phyloP scores from a whole-genome alignment of 176 grass and related monocot species.

The Musa acuminata region DNA sequence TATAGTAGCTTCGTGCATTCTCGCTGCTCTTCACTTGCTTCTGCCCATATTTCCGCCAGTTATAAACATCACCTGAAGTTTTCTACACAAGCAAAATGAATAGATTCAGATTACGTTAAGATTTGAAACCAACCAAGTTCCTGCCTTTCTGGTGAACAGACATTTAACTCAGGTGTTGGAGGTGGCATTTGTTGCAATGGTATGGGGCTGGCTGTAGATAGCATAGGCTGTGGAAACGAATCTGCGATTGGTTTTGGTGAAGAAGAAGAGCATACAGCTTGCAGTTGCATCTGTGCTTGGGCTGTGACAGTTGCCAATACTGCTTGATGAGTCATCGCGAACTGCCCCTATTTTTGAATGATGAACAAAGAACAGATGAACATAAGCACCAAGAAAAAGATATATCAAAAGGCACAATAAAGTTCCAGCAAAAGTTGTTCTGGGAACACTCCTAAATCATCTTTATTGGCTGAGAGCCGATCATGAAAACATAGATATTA shows the following conservation, averaged over 20 bases:
- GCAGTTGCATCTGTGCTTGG: conserved; percentile 85
- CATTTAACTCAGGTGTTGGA: conserved; percentile 25
- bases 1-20: conserved; percentile 91
- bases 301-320: conserved; percentile 93
- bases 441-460: neutral
- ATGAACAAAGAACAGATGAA: conserved; percentile 11
- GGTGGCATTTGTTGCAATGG: conserved; percentile 33
- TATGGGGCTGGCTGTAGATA: conserved; percentile 37
- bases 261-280: conserved; percentile 35
- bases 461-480: neutral
- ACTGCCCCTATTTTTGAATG: conserved; percentile 61
- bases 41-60: conserved; percentile 99
- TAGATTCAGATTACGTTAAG: conserved; percentile 29
- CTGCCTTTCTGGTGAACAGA: conserved; percentile 3
- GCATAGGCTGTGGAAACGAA: conserved; percentile 45
- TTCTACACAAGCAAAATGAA: conserved; percentile 31
- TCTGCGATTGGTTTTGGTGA: conserved; percentile 40
- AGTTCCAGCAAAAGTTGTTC: neutral
- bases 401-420: neutral
- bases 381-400: too few relatives aligned
- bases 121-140: conserved; percentile 10
- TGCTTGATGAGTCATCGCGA: conserved; percentile 98
- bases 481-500: neutral
- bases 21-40: conserved; percentile 99
- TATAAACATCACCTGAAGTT: conserved; percentile 62